These are phyloP conservation scores for Leptodermis oblonga DNA, from an alignment of 257 asterid genomes.

Conservation along the genomic window DNA sequence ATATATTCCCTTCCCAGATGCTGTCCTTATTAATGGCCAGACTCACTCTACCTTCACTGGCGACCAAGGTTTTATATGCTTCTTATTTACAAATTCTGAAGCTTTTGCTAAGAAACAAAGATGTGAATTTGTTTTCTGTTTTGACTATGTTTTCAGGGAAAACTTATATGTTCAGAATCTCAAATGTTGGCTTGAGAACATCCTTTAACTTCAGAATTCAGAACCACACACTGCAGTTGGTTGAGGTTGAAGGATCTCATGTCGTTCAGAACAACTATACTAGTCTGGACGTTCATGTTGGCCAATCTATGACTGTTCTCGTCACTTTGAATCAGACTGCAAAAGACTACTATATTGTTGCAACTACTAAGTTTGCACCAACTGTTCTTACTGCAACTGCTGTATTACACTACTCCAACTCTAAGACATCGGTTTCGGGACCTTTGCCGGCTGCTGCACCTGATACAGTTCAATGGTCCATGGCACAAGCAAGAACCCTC, in stretches of 20 bases:
- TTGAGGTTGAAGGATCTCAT: constrained; percentile 94
- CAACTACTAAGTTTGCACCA: constrained; percentile 67
- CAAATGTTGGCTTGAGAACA: constrained; percentile 70
- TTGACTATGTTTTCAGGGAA: constrained; percentile 42
- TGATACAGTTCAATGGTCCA: constrained; percentile 53
- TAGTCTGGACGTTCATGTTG: constrained; percentile 76
- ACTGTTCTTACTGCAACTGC: constrained; percentile 43
- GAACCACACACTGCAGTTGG: constrained; percentile 76
- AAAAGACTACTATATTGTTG: constrained; percentile 76
- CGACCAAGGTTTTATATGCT: constrained; percentile 46
- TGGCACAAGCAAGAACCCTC: constrained; percentile 78
- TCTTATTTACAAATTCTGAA: not conserved
- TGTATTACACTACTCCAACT: constrained; percentile 67
- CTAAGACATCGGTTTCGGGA: constrained; percentile 56
- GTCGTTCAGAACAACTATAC: constrained; percentile 70
- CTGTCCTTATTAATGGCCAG: constrained; percentile 73
- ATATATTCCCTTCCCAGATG: constrained; percentile 70
- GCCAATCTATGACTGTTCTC: constrained; percentile 72
- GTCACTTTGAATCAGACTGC: constrained; percentile 78
- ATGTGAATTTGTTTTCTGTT: not conserved
- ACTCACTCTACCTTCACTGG: constrained; percentile 54
- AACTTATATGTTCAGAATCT: constrained; percentile 85
- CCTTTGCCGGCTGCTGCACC: constrained; percentile 65
- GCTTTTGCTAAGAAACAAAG: not conserved
- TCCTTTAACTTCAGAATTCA: constrained; percentile 84